Base-by-base conservation (phyloP, 345 rosid genomes). In the Conringia planisiliqua region DNA sequence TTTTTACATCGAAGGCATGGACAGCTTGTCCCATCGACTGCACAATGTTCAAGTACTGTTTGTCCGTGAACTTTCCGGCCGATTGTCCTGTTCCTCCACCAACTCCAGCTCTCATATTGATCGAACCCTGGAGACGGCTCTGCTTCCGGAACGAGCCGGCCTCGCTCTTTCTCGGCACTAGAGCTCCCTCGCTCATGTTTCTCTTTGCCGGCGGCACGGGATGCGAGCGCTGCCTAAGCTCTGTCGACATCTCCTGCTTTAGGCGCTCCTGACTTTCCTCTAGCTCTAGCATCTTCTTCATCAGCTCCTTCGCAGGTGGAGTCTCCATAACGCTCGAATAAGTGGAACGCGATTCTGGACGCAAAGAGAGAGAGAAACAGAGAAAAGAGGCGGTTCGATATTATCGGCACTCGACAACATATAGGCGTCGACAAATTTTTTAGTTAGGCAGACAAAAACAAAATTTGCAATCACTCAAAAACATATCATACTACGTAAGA, bases 21-120 rank as follows among this genome's bases (percentile, higher is more conserved):
- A 93, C 92, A 42, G 96, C 79, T 68, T 93, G 98, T 29, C 91
- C 97, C 97, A 93, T 86, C 33, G 91, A 86, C 82, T 93, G 96
- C 80, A 93, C 83, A 22, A 93, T 93, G 71, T 88, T 91, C 82
- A 89, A 82, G 82, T 83, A 91, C 73, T 91, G 97, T 47, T 67
- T 84, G 47, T 89, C 86, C 1, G 87, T 82, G 70, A 91, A 87
- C 48, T 86, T 85, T 26, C 85, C 81, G 9, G 84, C 82, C 16
- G 94, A 76, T n/a, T 96, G 86, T 39, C 90, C 24, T 22, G 24
- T 87, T 2, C 70, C 52, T 9, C 20, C 72, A 12, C 55, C 75
- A 17, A 55, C 51, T 52, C 64, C 77, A 52, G 66, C 81, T 33
- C 77, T 76, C n/a, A 64, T 79, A 22, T 69, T 65, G 14, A 30